Evolutionary conservation across 2,329 filamentous ascomycete species (phyloP).

Genomic region (Exophiala xenobiotica): DNA sequence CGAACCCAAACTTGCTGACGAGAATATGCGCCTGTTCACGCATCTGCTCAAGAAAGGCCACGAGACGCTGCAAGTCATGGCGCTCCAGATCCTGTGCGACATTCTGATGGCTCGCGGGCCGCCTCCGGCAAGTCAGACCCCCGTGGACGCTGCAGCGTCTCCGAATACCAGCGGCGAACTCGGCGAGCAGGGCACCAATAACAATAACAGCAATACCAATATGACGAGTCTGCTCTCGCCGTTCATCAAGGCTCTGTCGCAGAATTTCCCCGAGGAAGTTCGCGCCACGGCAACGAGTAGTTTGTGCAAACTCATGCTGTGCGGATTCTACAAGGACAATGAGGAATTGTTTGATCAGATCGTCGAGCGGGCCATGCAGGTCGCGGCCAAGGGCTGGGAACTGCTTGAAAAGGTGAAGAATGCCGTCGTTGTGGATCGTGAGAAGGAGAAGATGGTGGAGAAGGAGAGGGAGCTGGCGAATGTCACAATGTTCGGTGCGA

Average conservation of each 20-base stretch:
- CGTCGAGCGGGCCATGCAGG: conserved; percentile 47
- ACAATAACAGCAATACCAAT: background rate
- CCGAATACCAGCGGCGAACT: conserved; percentile 2
- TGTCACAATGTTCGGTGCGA: conserved; percentile 3
- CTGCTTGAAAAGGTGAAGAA: conserved; percentile 48
- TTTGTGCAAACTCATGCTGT: conserved; percentile 52
- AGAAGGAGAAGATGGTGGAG: conserved; percentile 39
- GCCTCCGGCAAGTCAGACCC: conserved; percentile 57
- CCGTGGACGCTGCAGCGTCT: background rate
- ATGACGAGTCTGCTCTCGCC: conserved; percentile 63
- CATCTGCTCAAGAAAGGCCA: conserved; percentile 95
- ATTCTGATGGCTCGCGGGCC: conserved; percentile 75
- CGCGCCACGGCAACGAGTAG: conserved; percentile 49
- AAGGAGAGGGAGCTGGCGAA: background rate
- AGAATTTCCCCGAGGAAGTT: conserved; percentile 53
- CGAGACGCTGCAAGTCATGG: conserved; percentile 82
- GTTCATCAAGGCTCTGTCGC: conserved; percentile 59
- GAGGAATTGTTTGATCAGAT: conserved; percentile 58
- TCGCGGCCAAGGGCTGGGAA: conserved; percentile 45
- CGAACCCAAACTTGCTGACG: conserved; percentile 83
- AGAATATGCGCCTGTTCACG: conserved; percentile 89
- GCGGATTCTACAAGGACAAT: conserved; percentile 29
- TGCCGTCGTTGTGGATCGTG: conserved; percentile 49
- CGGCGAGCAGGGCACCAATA: conserved; percentile 31
- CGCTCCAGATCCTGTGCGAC: conserved; percentile 87